Conservation (phyloP, 2,329 filamentous ascomycete genomes). For the Microsporum canis region DNA sequence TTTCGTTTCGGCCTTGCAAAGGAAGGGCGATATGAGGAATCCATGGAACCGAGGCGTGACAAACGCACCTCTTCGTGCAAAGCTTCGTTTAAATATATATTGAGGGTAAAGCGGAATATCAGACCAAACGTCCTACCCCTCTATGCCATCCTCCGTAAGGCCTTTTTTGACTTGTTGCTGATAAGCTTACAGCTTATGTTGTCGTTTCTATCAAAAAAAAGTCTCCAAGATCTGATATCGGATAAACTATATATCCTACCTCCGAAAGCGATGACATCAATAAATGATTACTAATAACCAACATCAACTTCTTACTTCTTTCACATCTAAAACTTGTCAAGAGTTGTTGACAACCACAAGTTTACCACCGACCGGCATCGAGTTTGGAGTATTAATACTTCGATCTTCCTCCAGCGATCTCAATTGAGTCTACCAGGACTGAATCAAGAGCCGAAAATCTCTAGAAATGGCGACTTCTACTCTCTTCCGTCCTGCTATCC, state of each 20-base stretch:
- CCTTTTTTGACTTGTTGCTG: not conserved
- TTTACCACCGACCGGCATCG: not conserved
- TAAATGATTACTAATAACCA: not conserved
- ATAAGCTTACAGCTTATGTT: not conserved
- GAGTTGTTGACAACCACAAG: not conserved
- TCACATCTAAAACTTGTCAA: not conserved
- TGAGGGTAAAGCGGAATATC: not conserved
- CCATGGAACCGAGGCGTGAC: conserved; percentile 9
- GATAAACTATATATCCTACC: not conserved
- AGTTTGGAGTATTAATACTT: not conserved
- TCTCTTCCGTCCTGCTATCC: conserved; percentile 59
- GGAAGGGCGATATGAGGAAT: conserved; percentile 23
- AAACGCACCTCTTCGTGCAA: too few species aligned
- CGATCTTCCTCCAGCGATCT: not conserved
- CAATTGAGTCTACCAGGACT: not conserved
- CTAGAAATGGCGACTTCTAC: conserved; percentile 20
- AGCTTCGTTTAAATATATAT: not conserved
- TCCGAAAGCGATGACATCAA: conserved; percentile 1
- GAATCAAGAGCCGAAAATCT: not conserved
- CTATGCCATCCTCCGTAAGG: conserved; percentile 14
- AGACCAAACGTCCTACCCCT: not conserved
- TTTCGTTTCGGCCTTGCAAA: conserved; percentile 33
- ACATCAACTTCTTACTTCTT: not conserved
- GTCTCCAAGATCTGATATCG: not conserved
- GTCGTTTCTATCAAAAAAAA: not conserved